phyloP scores from a whole-genome alignment of 768 basidiomycete species.

The Gautieria morchelliformis region DNA sequence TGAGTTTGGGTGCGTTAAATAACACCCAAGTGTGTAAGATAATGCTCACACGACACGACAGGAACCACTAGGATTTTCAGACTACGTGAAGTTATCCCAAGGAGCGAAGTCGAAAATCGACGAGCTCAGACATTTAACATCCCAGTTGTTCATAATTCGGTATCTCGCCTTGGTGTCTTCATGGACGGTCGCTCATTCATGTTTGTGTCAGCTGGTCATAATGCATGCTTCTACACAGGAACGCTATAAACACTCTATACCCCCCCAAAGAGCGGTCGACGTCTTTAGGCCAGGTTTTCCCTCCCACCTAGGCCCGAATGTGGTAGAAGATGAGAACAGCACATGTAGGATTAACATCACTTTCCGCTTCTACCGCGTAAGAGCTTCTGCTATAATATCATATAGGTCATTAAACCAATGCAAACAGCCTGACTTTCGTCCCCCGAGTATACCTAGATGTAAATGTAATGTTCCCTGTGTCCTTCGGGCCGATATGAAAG shows the following conservation, averaged over 20 bases:
- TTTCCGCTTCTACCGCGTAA: slow-evolving; percentile 65
- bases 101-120: slow-evolving; percentile 46
- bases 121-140: slow-evolving; percentile 68
- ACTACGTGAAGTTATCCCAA: slow-evolving; percentile 67
- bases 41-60: slow-evolving; percentile 18
- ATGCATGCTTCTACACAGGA: slow-evolving; percentile 87
- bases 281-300: slow-evolving; percentile 48
- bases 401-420: background rate
- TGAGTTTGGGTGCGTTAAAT: slow-evolving; percentile 54
- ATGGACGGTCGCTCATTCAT: background rate
- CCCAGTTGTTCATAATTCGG: slow-evolving; percentile 68
- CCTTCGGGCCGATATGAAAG: slow-evolving; percentile 73
- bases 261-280: slow-evolving; percentile 62
- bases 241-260: slow-evolving; percentile 70
- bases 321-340: slow-evolving; percentile 29
- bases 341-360: slow-evolving; percentile 79
- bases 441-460: slow-evolving; percentile 55
- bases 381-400: background rate
- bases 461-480: slow-evolving; percentile 65
- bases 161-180: slow-evolving; percentile 4
- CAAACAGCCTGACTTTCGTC: slow-evolving; percentile 53
- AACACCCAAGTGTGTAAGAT: background rate
- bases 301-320: slow-evolving; percentile 10
- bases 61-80: slow-evolving; percentile 65
- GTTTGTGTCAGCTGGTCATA: slow-evolving; percentile 49